Evolutionary conservation across 805 yeast genomes (phyloP).

Genomic region (Starmerella stellata): DNA sequence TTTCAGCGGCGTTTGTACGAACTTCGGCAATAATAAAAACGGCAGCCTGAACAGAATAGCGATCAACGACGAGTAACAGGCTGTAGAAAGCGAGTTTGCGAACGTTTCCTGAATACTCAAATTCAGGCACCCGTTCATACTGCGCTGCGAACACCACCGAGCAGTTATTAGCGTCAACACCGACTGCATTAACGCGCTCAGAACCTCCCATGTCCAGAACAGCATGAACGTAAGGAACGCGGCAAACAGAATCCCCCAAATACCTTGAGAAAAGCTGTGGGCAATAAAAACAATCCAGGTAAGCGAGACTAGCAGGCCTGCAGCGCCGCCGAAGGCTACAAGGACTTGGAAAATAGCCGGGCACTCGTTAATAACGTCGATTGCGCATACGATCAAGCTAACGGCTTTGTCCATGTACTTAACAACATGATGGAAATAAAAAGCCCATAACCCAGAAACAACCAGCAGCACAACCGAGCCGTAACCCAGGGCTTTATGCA

Average conservation of each 20-base stretch:
- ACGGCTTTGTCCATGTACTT: constrained; percentile 14
- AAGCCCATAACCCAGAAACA: constrained; percentile 14
- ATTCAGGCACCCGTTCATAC: constrained; percentile 7
- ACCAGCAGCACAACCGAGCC: constrained; percentile 9
- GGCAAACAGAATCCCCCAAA: constrained; percentile 14
- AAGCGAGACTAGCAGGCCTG: constrained; percentile 21
- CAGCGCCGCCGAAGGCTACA: constrained; percentile 18
- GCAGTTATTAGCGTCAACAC: constrained; percentile 23
- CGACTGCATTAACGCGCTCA: constrained; percentile 25
- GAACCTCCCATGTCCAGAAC: constrained; percentile 29
- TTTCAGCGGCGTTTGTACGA: constrained; percentile 17
- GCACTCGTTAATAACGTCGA: constrained; percentile 22
- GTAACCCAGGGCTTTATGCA: constrained; percentile 9
- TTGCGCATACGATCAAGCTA: constrained; percentile 24
- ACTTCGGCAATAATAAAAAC: constrained; percentile 22
- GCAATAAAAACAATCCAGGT: constrained; percentile 24
- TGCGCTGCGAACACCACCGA: constrained; percentile 26
- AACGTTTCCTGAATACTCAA: constrained; percentile 15
- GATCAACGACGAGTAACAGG: constrained; percentile 22
- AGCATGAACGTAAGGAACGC: constrained; percentile 23
- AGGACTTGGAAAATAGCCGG: constrained; percentile 19
- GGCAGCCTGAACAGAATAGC: constrained; percentile 23
- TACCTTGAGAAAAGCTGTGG: constrained; percentile 21
- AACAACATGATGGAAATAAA: constrained; percentile 11
- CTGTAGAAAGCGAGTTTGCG: constrained; percentile 23